These are phyloP conservation scores for Alternaria longipes DNA, from an alignment of 2,329 filamentous ascomycete species.

Conservation along the genomic window DNA sequence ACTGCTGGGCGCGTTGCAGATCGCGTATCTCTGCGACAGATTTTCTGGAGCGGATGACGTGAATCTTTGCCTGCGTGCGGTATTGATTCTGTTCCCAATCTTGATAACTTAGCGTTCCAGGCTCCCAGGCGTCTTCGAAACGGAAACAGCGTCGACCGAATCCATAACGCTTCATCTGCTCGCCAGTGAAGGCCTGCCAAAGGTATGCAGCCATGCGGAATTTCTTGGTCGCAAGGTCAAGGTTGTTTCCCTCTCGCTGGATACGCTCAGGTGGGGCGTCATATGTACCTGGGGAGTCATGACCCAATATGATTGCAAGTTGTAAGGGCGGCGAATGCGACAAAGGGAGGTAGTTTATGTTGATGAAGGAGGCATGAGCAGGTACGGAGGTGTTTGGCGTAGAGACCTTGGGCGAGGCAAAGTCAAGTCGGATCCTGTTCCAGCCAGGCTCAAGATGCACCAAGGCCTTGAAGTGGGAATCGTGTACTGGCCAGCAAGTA, in stretches of 20 bases:
- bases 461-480: slow-evolving; percentile 90
- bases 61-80: slow-evolving; percentile 90
- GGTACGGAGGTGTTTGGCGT: slow-evolving; percentile 72
- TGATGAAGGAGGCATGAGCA: slow-evolving; percentile 81
- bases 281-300: slow-evolving; percentile 86
- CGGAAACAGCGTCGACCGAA: slow-evolving; percentile 86
- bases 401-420: slow-evolving; percentile 81
- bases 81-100: slow-evolving; percentile 76
- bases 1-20: slow-evolving; percentile 80
- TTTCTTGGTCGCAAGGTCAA: slow-evolving; percentile 85
- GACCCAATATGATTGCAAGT: slow-evolving; percentile 84
- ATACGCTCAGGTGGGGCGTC: slow-evolving; percentile 80
- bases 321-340: slow-evolving; percentile 84
- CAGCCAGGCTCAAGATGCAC: slow-evolving; percentile 91
- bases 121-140: slow-evolving; percentile 95
- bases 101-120: slow-evolving; percentile 78
- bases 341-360: slow-evolving; percentile 85
- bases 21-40: slow-evolving; percentile 85
- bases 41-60: slow-evolving; percentile 82
- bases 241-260: slow-evolving; percentile 80
- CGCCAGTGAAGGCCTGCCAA: slow-evolving; percentile 96
- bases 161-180: slow-evolving; percentile 92
- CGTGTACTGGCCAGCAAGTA: slow-evolving; percentile 84
- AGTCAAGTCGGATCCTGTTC: slow-evolving; percentile 89
- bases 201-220: slow-evolving; percentile 95